Evolutionary conservation across 129 eudicot genomes (phyloP).

Genomic region (Lonicera japonica): DNA sequence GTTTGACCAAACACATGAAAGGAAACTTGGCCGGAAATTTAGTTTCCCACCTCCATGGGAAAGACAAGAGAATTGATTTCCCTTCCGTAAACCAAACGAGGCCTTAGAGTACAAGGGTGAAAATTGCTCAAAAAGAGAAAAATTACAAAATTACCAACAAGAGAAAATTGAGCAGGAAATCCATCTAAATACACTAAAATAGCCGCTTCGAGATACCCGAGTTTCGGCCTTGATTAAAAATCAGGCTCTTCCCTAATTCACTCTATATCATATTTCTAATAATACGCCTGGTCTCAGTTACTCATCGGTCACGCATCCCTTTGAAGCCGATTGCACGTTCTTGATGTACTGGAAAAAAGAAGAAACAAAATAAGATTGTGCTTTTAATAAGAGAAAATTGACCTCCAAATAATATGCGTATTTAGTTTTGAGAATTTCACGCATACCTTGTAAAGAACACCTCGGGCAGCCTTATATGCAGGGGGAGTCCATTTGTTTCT

Average conservation of each 20-base stretch:
- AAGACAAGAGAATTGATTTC: too few relatives aligned
- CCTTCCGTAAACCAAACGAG: too few relatives aligned
- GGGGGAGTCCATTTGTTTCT: slow-evolving; percentile 78
- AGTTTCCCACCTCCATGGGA: too few relatives aligned
- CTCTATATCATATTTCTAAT: slow-evolving; percentile 22
- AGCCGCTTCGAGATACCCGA: slow-evolving; percentile 5
- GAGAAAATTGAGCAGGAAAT: background rate
- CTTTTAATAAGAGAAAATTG: background rate
- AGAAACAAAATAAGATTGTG: background rate
- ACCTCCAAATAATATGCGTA: background rate
- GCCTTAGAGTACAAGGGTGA: too few relatives aligned
- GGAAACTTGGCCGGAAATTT: too few relatives aligned
- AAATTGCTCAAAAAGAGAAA: too few relatives aligned
- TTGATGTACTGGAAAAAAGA: slow-evolving; percentile 65
- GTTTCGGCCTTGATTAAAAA: background rate
- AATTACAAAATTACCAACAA: background rate
- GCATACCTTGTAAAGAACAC: slow-evolving; percentile 88
- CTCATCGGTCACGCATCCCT: slow-evolving; percentile 95
- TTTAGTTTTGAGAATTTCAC: background rate
- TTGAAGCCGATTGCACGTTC: slow-evolving; percentile 89
- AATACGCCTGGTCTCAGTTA: slow-evolving; percentile 12
- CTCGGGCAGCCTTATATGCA: slow-evolving; percentile 65
- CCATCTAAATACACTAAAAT: background rate
- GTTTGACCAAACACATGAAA: too few relatives aligned
- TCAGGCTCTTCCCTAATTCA: slow-evolving; percentile 2